A percentile compares a stretch with the other conserved stretches of the same genome.
Evolutionary conservation across 495 filamentous ascomycete genomes (phyloP).

Genomic region (Penicillium dipodomyicola): DNA sequence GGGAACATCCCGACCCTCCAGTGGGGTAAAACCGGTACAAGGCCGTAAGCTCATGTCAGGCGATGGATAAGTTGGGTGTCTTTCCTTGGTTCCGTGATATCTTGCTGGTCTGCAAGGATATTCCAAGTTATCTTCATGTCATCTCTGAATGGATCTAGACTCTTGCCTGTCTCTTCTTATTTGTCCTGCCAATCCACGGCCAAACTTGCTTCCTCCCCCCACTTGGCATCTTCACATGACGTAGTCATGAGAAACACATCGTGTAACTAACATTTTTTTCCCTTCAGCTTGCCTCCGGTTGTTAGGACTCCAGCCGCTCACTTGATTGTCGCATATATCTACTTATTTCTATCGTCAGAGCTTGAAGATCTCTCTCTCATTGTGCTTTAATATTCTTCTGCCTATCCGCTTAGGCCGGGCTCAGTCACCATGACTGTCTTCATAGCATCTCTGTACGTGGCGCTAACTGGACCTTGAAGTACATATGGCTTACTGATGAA

Average conservation of each 20-base stretch:
- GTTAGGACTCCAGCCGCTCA: not conserved
- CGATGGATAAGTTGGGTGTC: not conserved
- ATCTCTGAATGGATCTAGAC: not conserved
- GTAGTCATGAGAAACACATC: constrained; percentile 40
- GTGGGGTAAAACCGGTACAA: constrained; percentile 12
- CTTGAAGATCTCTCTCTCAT: not conserved
- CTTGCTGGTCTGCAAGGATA: not conserved
- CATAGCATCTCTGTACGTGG: constrained; percentile 75
- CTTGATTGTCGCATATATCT: constrained; percentile 3
- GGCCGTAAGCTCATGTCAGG: constrained; percentile 2
- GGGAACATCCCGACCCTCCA: not conserved
- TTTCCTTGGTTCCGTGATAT: constrained; percentile 1
- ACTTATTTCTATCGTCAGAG: not conserved
- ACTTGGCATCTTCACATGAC: constrained; percentile 36
- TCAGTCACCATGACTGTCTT: constrained; percentile 70
- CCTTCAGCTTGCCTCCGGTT: constrained; percentile 10
- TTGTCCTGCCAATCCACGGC: not conserved
- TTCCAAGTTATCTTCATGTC: not conserved
- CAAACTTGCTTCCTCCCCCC: constrained; percentile 12
- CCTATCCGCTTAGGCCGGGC: constrained; percentile 11
- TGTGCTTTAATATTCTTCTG: constrained; percentile 9
- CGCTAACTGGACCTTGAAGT: not conserved
- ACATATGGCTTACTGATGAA: constrained; percentile 3
- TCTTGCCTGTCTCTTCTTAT: not conserved
- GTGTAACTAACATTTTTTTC: constrained; percentile 29